These are phyloP conservation scores for Lipomyces spencermartinsiae DNA, from an alignment of 805 yeast genomes.

Conservation along the genomic window DNA sequence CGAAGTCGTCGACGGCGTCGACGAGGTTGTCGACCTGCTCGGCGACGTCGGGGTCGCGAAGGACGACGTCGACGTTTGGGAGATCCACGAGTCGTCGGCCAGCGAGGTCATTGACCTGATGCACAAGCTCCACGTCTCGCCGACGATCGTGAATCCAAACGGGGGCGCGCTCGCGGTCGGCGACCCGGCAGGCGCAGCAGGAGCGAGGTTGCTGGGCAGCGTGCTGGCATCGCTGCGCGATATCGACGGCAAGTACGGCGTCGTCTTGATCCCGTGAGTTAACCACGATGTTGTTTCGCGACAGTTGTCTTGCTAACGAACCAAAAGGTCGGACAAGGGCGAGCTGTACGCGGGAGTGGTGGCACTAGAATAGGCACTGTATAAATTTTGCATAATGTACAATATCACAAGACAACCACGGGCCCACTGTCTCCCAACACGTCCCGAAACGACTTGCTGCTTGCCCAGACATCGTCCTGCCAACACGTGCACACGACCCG, in stretches of 20 bases:
- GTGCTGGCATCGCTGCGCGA: constrained; percentile 47
- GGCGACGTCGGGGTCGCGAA: constrained; percentile 68
- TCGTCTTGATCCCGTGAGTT: constrained; percentile 45
- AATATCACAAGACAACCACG: background rate
- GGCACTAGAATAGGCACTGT: background rate
- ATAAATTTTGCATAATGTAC: background rate
- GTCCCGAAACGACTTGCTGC: constrained; percentile 23
- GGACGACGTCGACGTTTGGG: constrained; percentile 75
- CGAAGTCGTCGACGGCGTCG: constrained; percentile 87
- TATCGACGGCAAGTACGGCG: constrained; percentile 47
- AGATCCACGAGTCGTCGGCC: constrained; percentile 84
- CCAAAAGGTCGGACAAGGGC: background rate
- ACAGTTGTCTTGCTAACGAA: background rate
- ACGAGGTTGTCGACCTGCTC: constrained; percentile 87
- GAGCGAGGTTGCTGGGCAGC: constrained; percentile 52
- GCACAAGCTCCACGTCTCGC: constrained; percentile 64
- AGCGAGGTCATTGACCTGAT: constrained; percentile 86
- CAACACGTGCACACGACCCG: constrained; percentile 19
- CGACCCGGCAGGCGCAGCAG: constrained; percentile 82
- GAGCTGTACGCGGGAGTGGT: background rate
- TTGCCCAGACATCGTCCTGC: constrained; percentile 15
- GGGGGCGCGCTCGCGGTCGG: constrained; percentile 96
- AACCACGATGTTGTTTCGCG: too few species aligned
- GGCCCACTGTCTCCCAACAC: constrained; percentile 1
- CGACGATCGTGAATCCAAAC: constrained; percentile 75